These are phyloP conservation scores for Arabidopsis thaliana DNA, from an alignment of 345 rosid species.

Conservation along the genomic window DNA sequence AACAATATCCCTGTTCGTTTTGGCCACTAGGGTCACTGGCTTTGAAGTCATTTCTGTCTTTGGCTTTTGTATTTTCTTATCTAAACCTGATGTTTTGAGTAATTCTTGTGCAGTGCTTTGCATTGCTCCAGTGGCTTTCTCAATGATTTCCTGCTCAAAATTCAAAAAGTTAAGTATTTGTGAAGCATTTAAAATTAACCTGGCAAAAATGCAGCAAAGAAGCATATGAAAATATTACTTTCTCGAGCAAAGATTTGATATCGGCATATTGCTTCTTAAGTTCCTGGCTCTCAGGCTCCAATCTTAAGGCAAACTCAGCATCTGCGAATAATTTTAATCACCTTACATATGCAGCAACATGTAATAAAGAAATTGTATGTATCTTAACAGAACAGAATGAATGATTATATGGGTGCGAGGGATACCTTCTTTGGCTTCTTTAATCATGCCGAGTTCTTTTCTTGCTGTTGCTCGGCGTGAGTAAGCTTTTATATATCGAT, in stretches of 20 bases:
- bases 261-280: slow-evolving; percentile 79
- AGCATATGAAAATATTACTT: slow-evolving; percentile 49
- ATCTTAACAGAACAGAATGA: background rate
- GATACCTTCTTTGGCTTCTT: slow-evolving; percentile 80
- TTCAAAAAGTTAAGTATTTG: background rate
- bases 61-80: slow-evolving; percentile 37
- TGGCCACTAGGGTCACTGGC: slow-evolving; percentile 22
- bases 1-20: slow-evolving; percentile 42
- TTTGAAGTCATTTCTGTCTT: slow-evolving; percentile 20
- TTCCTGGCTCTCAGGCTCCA: slow-evolving; percentile 90
- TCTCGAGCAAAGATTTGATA: slow-evolving; percentile 70
- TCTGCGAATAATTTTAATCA: slow-evolving; percentile 56
- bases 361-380: background rate
- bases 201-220: slow-evolving; percentile 4
- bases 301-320: slow-evolving; percentile 81
- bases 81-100: slow-evolving; percentile 52
- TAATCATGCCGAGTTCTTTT: slow-evolving; percentile 73
- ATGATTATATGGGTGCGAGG: background rate
- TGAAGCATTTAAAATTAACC: background rate
- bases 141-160: slow-evolving; percentile 59
- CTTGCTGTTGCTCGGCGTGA: slow-evolving; percentile 93
- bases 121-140: slow-evolving; percentile 63
- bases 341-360: slow-evolving; percentile 1
- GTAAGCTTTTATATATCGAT: slow-evolving; percentile 85
- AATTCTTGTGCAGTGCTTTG: slow-evolving; percentile 55